Conservation (phyloP, 352 stramenopile genomes). For the Phytophthora foliorum region DNA sequence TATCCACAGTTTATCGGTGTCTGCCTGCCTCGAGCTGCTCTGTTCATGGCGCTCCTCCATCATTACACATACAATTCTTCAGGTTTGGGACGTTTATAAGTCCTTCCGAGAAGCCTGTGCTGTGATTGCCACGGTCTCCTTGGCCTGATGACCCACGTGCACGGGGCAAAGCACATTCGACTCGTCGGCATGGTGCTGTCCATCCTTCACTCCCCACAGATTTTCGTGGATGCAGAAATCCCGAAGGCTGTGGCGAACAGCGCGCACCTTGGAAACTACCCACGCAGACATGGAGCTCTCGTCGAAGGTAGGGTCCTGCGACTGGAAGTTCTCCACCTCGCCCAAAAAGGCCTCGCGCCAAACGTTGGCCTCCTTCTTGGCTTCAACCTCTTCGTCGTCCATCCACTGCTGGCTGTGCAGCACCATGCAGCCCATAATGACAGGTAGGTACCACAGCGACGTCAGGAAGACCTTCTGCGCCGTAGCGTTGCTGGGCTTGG, state of each 20-base stretch:
- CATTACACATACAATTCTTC: slow-evolving; percentile 36
- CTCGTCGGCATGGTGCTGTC: slow-evolving; percentile 74
- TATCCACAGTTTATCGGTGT: slow-evolving; percentile 20
- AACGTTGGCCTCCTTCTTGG: slow-evolving; percentile 63
- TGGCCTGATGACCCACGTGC: slow-evolving; percentile 71
- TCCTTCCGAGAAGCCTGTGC: slow-evolving; percentile 58
- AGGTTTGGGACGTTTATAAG: slow-evolving; percentile 26
- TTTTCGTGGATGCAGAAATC: slow-evolving; percentile 88
- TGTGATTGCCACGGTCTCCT: slow-evolving; percentile 75
- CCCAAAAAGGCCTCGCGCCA: slow-evolving; percentile 83
- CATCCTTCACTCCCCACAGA: slow-evolving; percentile 84
- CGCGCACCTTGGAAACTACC: slow-evolving; percentile 72
- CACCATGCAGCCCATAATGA: slow-evolving; percentile 98
- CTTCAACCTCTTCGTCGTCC: slow-evolving; percentile 71
- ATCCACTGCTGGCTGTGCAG: slow-evolving; percentile 96
- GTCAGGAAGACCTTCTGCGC: slow-evolving; percentile 98
- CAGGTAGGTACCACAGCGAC: slow-evolving; percentile 98
- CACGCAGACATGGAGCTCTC: slow-evolving; percentile 70
- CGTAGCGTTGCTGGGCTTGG: slow-evolving; percentile 94
- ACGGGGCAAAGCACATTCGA: slow-evolving; percentile 85
- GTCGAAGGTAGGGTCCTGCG: slow-evolving; percentile 48
- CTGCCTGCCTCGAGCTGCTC: slow-evolving; percentile 19
- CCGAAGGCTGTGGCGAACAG: slow-evolving; percentile 73
- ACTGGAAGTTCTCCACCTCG: slow-evolving; percentile 74
- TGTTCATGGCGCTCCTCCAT: slow-evolving; percentile 14